phyloP scores from a whole-genome alignment of 108 stramenopile species.

The Seminavis robusta region DNA sequence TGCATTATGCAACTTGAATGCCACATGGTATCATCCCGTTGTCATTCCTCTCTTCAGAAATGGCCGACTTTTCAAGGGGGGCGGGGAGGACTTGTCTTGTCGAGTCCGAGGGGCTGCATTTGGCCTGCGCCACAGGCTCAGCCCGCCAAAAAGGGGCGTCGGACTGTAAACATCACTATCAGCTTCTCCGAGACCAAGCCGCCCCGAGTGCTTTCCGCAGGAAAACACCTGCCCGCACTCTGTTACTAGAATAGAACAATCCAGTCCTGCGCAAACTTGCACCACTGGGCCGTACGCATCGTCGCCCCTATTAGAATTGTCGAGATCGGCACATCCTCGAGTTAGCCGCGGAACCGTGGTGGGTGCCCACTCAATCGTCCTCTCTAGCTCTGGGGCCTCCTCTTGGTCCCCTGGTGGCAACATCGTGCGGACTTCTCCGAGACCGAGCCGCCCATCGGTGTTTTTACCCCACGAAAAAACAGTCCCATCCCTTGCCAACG shows the following conservation, averaged over 20 bases:
- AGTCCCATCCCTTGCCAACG: constrained; percentile 34
- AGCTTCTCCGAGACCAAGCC: constrained; percentile 58
- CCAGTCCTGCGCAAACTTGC: constrained; percentile 58
- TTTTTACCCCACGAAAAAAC: constrained; percentile 60
- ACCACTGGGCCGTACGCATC: constrained; percentile 10
- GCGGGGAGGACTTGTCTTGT: too few relatives aligned
- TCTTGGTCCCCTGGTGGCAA: constrained; percentile 4
- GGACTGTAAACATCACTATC: constrained; percentile 30
- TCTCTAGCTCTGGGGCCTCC: background rate
- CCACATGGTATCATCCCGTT: too few relatives aligned
- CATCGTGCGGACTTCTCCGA: too few relatives aligned
- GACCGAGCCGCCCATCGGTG: too few relatives aligned
- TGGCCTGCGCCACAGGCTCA: constrained; percentile 66
- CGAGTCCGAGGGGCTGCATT: too few relatives aligned
- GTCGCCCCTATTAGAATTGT: too few relatives aligned
- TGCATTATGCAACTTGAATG: too few relatives aligned
- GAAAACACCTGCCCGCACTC: constrained; percentile 52
- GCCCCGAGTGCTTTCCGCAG: constrained; percentile 58
- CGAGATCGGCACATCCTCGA: too few relatives aligned
- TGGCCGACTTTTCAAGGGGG: too few relatives aligned
- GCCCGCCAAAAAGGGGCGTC: constrained; percentile 53
- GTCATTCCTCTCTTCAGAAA: too few relatives aligned
- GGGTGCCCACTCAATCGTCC: background rate
- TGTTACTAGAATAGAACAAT: constrained; percentile 46
- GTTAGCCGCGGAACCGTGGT: background rate